Evolutionary conservation across 257 asterid genomes (phyloP), one percentile per base, ranked within the genome.

Genomic region (Nicotiana tomentosiformis): DNA sequence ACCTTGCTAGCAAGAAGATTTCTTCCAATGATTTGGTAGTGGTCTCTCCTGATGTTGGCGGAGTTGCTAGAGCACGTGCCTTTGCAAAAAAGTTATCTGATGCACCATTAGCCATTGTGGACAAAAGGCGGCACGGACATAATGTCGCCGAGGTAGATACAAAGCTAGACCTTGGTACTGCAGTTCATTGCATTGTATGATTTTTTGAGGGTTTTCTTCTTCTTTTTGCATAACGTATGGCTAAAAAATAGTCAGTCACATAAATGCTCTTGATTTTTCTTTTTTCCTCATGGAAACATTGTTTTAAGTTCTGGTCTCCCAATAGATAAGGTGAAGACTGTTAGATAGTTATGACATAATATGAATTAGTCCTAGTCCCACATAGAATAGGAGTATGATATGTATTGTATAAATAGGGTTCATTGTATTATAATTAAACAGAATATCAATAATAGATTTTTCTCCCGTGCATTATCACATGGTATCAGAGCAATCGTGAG

Each of bases 21-120:
- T 82, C 86, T 84, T 90, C 97, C 14, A 86, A 85, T 85, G 98
- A 94, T 86, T 88, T 94, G 88, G 98, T 94, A 17, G 98, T 94
- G 87, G 98, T 94, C 84, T 94, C 98, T 70, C 98, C 98, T 58
- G 98, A 94, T 87, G 98, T 94, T 86, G 98, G 98, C 79, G 98
- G 98, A 46, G 98, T 94, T 83, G 98, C 98, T 81, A 89, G 98
- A 88, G 98, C 98, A 74, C 91, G 98, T 69, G 93, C 98, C 85
- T 94, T 94, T 84, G 98, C 98, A 5, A 94, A 94, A 87, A 94
- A 94, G 89, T 86, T 94, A 86, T 94, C 98, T 84, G 98, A 94
- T 86, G 98, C 98, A 78, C 98, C 97, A 83, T 87, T 94, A 87
- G 98, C 98, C 87, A 94, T 94, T 85, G 98, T 94, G 85, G 98